Evolutionary conservation across 768 basidiomycete species (phyloP).

Genomic region (Cystobasidium ongulense): DNA sequence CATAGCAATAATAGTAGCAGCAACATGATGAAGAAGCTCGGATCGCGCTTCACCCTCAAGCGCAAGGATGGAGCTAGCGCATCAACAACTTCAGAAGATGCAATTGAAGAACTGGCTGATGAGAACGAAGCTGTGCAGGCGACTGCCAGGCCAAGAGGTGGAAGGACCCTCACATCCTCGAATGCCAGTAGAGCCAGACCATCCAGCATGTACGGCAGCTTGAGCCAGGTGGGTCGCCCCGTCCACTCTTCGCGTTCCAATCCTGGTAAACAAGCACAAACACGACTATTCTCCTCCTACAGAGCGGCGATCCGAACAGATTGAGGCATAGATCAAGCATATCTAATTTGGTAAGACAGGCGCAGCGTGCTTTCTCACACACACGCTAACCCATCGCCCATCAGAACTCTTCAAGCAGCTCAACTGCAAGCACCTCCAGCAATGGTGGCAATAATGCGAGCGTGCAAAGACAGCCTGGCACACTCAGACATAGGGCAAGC

Average conservation of each 20-base stretch:
- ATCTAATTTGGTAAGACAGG: slow-evolving; percentile 4
- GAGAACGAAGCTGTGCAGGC: not conserved
- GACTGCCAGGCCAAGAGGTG: not conserved
- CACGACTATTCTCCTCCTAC: not conserved
- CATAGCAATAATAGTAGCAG: not conserved
- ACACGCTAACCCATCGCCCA: not conserved
- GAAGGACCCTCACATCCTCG: not conserved
- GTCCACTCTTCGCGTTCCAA: not conserved
- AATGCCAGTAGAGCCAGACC: not conserved
- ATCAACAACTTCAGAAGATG: not conserved
- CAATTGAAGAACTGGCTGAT: not conserved
- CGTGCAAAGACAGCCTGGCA: not conserved
- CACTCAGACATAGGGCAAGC: not conserved
- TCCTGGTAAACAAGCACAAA: not conserved
- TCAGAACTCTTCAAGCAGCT: not conserved
- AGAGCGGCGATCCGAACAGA: not conserved
- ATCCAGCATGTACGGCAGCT: not conserved
- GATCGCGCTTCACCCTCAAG: not conserved
- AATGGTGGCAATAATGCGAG: not conserved
- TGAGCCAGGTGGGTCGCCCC: not conserved
- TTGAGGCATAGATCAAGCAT: not conserved
- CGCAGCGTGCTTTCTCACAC: too few species aligned
- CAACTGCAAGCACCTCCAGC: not conserved
- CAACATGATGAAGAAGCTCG: slow-evolving; percentile 1
- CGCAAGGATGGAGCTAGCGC: not conserved